Base-by-base conservation (phyloP, 495 filamentous ascomycete genomes). In the Xylaria curta region DNA sequence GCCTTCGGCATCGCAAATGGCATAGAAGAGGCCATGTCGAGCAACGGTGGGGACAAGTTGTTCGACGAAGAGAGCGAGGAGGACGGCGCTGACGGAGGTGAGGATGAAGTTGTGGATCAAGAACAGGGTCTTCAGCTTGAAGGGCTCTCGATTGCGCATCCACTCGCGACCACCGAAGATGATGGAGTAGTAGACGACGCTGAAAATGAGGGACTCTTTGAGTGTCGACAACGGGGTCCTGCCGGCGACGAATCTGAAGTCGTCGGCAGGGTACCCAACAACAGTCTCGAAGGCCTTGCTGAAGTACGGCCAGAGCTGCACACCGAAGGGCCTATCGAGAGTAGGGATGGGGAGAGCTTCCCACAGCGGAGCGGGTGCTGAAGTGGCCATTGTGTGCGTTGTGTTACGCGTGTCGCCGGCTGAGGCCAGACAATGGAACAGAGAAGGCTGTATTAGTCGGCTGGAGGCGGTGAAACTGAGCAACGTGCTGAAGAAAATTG, bases 271-370 rank as follows among this genome's bases (percentile, higher is more conserved):
- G 78, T 90, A 92, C 73, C 95, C 95, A 66, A 86, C 87, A 59
- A 93, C 87, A 46, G 81, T 78, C 80, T 91, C 89, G 82, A 91
- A 98, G 76, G 87, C 90, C 83, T 93, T 89, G 84, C 91, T 91
- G 88, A 98, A 99, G 83, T 96, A 88, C 71, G 96, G 95, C 96
- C 96, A 99, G 82, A 98, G 82, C 54, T 92, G 84, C 71, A 98
- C 85, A 78, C 95, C 96, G 79, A 99, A 98, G 15, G 96, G 96
- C 75, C 92, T 89, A 80, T 98, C 95, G 74, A 98, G 85, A 46
- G 93, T 93, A 36, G 95, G 95, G 67, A 90, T 62, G 63, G 91
- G 91, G 64, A 95, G 74, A 71, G 89, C 78, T 75, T 92, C 87
- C 72, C 92, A 83, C 68, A 91, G 79, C 70, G 91, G 86, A 75